Base-by-base conservation (phyloP, 2,329 filamentous ascomycete species). In the Drechslerella coelobrocha region DNA sequence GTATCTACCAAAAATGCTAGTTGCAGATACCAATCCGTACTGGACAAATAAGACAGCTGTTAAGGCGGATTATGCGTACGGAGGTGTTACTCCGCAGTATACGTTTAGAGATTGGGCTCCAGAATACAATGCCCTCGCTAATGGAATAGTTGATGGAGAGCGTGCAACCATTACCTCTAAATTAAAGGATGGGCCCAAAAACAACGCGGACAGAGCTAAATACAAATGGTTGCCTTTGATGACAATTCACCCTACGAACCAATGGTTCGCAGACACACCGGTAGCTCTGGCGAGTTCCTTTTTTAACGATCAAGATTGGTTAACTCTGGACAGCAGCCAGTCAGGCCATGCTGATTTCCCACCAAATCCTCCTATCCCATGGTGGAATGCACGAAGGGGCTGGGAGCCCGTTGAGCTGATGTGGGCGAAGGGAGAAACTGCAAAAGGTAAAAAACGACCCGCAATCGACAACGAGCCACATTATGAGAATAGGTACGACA, bases 121-220 rank as follows among this genome's bases (percentile, higher is more conserved):
- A 10, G 56, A 75, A 29, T 75, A 75, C 29, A 66, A 75, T 34
- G 71, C 63, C n/a, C 55, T 75, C 21, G 74, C 73, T 7, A 29
- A 73, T 9, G 74, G 74, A 19, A 73, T 74, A 37, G 52, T 73
- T 27, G 61, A 34, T 1, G 73, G 74, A 2, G 19, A 81, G 48
- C 83, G 83, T 1, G 19, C 8, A 7, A 55, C 52, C n/a, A 24
- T 55, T 17, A 55, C 52, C 9, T 43, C 52, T 26, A 55, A 55
- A 17, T n/a, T 55, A 8, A 26, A 17, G 37, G 14, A 17, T 37
- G 39, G 56, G 2, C 21, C n/a, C 39, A 21, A 45, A 14, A 50
- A 53, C 29, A 54, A 54, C 29, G 45, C 50, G 5, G 34, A 54
- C 14, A 65, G 31, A 23, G 50, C 50, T 19, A 59, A 37, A 52